Percentiles rank a stretch among this genome's conserved stretches.
These are phyloP conservation scores for Euryodendron excelsum DNA, from an alignment of 148 eudicot genomes.

Conservation along the genomic window DNA sequence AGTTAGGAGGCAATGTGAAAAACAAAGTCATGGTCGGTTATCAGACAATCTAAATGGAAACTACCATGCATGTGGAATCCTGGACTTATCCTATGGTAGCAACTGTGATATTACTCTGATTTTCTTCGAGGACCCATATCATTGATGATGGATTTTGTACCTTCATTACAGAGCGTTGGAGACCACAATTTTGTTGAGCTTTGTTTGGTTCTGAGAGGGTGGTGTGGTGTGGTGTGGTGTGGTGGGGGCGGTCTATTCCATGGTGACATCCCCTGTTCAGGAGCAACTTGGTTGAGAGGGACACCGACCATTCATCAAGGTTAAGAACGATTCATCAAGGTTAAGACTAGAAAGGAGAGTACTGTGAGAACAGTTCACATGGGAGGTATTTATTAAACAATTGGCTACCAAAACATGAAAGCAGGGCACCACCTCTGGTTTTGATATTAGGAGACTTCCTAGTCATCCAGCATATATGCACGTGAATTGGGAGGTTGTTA, in stretches of 20 bases:
- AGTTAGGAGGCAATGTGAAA: neutral
- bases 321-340: neutral
- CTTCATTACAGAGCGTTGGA: neutral
- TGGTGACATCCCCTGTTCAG: conserved; percentile 9
- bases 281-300: conserved; percentile 14
- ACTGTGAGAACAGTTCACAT: conserved; percentile 8
- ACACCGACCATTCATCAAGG: neutral
- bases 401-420: neutral
- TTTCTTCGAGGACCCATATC: neutral
- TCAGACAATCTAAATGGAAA: neutral
- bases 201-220: neutral
- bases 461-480: neutral
- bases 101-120: neutral
- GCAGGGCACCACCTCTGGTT: neutral
- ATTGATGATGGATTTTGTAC: neutral
- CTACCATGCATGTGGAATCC: neutral
- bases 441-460: neutral
- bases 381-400: conserved; percentile 6
- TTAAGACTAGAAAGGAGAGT: neutral
- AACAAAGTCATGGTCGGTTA: neutral
- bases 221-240: too few relatives aligned
- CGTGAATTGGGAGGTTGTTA: conserved; percentile 1
- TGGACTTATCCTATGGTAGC: neutral
- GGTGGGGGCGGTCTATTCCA: neutral
- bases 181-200: neutral